Percentiles rank a stretch among this genome's conserved stretches.
Conservation (phyloP, 805 yeast genomes). For the Ogataea chonburiensis region DNA sequence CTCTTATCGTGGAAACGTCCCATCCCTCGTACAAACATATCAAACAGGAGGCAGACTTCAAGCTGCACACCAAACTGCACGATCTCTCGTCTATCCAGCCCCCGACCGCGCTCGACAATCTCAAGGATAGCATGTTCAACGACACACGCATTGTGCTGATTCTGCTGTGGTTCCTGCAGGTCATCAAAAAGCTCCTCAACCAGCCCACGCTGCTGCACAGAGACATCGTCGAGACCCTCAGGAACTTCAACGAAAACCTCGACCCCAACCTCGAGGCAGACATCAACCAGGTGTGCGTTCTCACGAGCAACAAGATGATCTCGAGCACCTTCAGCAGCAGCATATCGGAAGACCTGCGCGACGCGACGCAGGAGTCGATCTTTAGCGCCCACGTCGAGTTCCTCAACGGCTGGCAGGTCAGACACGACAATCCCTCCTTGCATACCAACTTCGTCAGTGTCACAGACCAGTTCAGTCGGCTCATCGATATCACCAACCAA, state of each 20-base stretch:
- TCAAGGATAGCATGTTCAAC: conserved; percentile 26
- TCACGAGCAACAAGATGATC: conserved; percentile 30
- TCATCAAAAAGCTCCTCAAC: conserved; percentile 27
- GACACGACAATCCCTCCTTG: conserved; percentile 29
- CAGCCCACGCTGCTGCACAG: conserved; percentile 23
- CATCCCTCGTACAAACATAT: conserved; percentile 10
- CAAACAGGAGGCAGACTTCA: conserved; percentile 17
- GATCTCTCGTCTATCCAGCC: conserved; percentile 19
- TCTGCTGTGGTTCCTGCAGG: conserved; percentile 33
- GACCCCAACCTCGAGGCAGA: conserved; percentile 23
- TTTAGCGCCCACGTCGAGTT: conserved; percentile 31
- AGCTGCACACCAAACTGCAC: conserved; percentile 16
- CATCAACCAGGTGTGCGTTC: conserved; percentile 25
- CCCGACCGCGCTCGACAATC: conserved; percentile 18
- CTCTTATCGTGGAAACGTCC: conserved; percentile 1
- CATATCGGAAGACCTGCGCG: conserved; percentile 9
- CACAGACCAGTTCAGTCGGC: conserved; percentile 21
- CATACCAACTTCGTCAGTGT: conserved; percentile 31
- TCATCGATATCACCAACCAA: conserved; percentile 26
- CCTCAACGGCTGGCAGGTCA: conserved; percentile 35
- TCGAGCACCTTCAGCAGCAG: conserved; percentile 11
- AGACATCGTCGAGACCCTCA: conserved; percentile 12
- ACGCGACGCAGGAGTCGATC: conserved; percentile 20
- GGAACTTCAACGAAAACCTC: conserved; percentile 11
- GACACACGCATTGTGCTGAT: conserved; percentile 30